phyloP scores from a whole-genome alignment of 1,139 yeast species.

The Blastobotrys indianensis region DNA sequence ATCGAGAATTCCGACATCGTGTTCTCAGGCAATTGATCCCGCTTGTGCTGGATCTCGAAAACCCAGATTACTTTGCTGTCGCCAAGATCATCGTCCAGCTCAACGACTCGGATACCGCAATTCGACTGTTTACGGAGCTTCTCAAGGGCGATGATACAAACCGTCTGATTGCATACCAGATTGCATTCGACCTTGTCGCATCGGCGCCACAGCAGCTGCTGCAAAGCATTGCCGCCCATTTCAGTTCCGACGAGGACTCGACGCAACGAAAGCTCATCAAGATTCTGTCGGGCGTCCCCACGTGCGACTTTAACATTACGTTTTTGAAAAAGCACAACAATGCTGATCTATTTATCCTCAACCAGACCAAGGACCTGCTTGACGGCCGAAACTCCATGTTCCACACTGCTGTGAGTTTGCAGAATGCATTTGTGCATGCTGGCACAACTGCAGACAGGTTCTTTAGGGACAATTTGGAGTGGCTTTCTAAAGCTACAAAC shows the following conservation, averaged over 20 bases:
- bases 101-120: slow-evolving; percentile 68
- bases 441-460: slow-evolving; percentile 96
- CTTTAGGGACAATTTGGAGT: slow-evolving; percentile 83
- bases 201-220: slow-evolving; percentile 91
- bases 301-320: slow-evolving; percentile 88
- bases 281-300: slow-evolving; percentile 86
- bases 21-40: slow-evolving; percentile 60
- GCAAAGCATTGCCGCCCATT: slow-evolving; percentile 42
- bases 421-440: slow-evolving; percentile 91
- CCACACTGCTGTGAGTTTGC: slow-evolving; percentile 93
- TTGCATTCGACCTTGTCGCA: slow-evolving; percentile 89
- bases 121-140: slow-evolving; percentile 58
- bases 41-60: slow-evolving; percentile 50
- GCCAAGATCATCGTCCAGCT: slow-evolving; percentile 85
- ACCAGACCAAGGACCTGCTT: slow-evolving; percentile 70
- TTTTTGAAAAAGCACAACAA: slow-evolving; percentile 82
- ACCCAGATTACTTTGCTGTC: slow-evolving; percentile 73
- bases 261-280: slow-evolving; percentile 45
- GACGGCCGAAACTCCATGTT: slow-evolving; percentile 92
- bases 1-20: slow-evolving; percentile 57
- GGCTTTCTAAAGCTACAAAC: slow-evolving; percentile 95
- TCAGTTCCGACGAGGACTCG: slow-evolving; percentile 26
- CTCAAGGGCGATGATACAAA: slow-evolving; percentile 37
- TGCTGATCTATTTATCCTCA: slow-evolving; percentile 76
- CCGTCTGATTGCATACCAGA: slow-evolving; percentile 71